These are phyloP conservation scores for Trichoderma semiorbis DNA, from an alignment of 2,329 filamentous ascomycete species.

Conservation along the genomic window DNA sequence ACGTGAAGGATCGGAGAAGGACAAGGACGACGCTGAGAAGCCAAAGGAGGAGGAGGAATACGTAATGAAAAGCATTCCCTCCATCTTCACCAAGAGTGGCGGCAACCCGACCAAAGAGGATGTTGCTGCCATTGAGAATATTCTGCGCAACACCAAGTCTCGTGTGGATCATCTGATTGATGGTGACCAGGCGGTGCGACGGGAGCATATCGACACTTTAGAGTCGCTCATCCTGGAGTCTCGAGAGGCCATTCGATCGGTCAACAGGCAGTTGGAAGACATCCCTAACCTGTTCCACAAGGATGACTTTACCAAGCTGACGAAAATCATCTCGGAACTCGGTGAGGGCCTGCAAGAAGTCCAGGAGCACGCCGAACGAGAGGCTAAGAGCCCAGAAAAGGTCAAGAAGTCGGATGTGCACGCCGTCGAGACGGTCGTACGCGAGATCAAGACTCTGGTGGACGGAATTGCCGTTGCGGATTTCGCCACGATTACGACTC, in stretches of 20 bases:
- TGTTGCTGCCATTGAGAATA: conserved; percentile 83
- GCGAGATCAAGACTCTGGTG: conserved; percentile 79
- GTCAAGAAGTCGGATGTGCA: conserved; percentile 81
- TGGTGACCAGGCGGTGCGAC: conserved; percentile 65
- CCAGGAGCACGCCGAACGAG: conserved; percentile 53
- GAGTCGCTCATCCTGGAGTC: conserved; percentile 68
- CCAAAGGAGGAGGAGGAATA: conserved; percentile 35
- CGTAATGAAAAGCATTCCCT: conserved; percentile 34
- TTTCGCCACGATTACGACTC: conserved; percentile 66
- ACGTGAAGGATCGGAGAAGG: conserved; percentile 21
- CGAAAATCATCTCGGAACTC: conserved; percentile 75
- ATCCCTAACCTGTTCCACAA: conserved; percentile 58
- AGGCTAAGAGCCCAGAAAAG: conserved; percentile 56
- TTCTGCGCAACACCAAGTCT: conserved; percentile 84
- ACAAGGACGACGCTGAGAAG: neutral
- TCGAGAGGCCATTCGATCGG: conserved; percentile 65
- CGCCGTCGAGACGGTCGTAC: conserved; percentile 72
- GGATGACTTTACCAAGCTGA: conserved; percentile 73
- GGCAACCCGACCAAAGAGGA: conserved; percentile 64
- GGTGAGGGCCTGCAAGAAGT: conserved; percentile 73
- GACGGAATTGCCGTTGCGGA: conserved; percentile 71
- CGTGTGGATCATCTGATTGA: conserved; percentile 79
- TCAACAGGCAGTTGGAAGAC: conserved; percentile 53
- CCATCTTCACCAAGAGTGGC: conserved; percentile 20
- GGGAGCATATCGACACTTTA: conserved; percentile 62